phyloP scores from a whole-genome alignment of 768 basidiomycete species.

The Suillus brevipes region DNA sequence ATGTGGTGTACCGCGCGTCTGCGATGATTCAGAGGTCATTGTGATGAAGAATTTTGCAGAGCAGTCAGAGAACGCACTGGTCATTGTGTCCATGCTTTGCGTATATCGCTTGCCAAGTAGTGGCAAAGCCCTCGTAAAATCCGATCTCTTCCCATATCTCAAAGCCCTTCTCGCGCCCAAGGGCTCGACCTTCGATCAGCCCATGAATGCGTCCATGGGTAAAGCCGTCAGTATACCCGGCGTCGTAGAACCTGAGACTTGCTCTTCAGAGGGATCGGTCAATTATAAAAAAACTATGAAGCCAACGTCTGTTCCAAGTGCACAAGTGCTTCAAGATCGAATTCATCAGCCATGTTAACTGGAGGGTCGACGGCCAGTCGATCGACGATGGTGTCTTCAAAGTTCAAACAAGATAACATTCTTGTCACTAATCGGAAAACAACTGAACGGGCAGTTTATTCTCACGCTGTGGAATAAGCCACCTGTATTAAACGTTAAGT shows the following conservation, averaged over 20 bases:
- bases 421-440: too few species aligned
- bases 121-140: constrained; percentile 86
- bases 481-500: too few species aligned
- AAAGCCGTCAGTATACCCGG: constrained; percentile 75
- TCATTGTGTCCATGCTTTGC: constrained; percentile 42
- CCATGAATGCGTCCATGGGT: constrained; percentile 89
- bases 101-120: constrained; percentile 62
- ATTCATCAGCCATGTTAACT: constrained; percentile 26
- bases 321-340: constrained; percentile 61
- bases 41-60: constrained; percentile 3
- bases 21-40: background rate
- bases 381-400: background rate
- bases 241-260: constrained; percentile 70
- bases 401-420: too few species aligned
- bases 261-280: constrained; percentile 10
- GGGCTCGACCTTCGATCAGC: constrained; percentile 83
- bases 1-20: constrained; percentile 68
- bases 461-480: too few species aligned
- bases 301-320: constrained; percentile 64
- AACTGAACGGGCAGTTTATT: too few species aligned
- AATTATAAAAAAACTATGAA: background rate
- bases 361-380: too few species aligned
- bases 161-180: constrained; percentile 88
- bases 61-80: constrained; percentile 41
- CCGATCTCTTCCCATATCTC: constrained; percentile 98